Base-by-base conservation (phyloP, 2,329 filamentous ascomycete species). In the Fusarium ambrosium region DNA sequence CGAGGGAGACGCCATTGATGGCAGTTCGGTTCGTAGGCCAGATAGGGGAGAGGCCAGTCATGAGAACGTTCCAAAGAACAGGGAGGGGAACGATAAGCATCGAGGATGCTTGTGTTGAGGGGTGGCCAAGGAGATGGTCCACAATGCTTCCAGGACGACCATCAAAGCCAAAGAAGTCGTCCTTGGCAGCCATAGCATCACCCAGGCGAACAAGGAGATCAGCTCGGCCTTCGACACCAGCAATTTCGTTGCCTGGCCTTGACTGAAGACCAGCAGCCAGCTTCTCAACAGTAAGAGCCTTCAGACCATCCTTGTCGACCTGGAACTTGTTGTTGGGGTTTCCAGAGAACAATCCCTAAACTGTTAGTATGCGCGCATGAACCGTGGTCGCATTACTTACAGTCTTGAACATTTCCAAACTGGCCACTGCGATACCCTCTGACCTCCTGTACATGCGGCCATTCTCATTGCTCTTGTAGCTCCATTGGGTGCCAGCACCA, bases 101-200 rank as follows among this genome's bases (percentile, higher is more conserved):
- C 1, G 95, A 97, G 1, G 94, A 94, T 16, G 94, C 95, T 80
- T 96, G 93, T 6, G 96, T 98, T 3, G 94, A 93, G 2, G 95
- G 94, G 80, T 98, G 97, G 4, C 94, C 93, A 43, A 98, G 89
- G n/a, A 98, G 90, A 81, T 97, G 95, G 83, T 98, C 96, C 72
- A 98, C 91, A 92, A 99, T 95, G 82, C 98, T 97, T 77, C 97
- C 97, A 13, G 97, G 97, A 68, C 97, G 89, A 62, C 92, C 94
- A 80, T 95, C 92, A 2, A 89, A 88, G 27, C 96, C 96, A 82
- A 98, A 99, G 77, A 95, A 93, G 61, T 97, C 93, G 68, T 91
- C 88, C 80, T 96, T 95, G 72, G 92, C 89, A 4, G 87, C 85
- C 64, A 99, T 85, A 6, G 96, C 95, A 72, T 92, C 88, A 14